Conservation (phyloP, 176 grass and related monocot genomes). For the Guadua angustifolia region DNA sequence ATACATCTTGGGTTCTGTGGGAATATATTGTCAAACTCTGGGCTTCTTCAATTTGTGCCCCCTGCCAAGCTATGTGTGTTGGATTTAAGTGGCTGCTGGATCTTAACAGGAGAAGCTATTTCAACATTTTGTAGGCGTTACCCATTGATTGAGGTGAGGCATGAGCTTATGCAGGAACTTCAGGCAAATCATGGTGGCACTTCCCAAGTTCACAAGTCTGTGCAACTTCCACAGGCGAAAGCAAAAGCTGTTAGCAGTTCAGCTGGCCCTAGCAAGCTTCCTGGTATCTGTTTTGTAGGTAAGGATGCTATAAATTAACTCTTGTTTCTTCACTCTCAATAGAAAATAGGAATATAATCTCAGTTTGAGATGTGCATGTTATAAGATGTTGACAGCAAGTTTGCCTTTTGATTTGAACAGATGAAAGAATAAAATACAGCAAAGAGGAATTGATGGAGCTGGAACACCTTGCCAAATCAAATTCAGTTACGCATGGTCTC, state of each 20-base stretch:
- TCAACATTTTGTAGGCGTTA: conserved; percentile 60
- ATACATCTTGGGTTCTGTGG: conserved; percentile 72
- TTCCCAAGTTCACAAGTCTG: conserved; percentile 38
- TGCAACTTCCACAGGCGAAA: conserved; percentile 36
- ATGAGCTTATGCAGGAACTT: conserved; percentile 57
- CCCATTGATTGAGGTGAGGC: conserved; percentile 67
- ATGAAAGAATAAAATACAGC: conserved; percentile 83
- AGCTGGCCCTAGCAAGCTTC: conserved; percentile 29
- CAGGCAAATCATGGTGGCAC: conserved; percentile 26
- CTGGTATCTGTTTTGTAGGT: conserved; percentile 60
- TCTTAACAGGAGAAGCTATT: conserved; percentile 62
- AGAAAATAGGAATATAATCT: conserved; percentile 17
- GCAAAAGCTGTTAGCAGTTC: conserved; percentile 34
- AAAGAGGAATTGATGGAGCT: conserved; percentile 69
- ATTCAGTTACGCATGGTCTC: conserved; percentile 26
- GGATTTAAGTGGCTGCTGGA: conserved; percentile 86
- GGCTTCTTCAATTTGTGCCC: conserved; percentile 66
- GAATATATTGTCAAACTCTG: conserved; percentile 74
- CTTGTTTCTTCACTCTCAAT: not conserved
- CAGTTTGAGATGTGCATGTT: conserved; percentile 5
- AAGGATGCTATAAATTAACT: conserved; percentile 29
- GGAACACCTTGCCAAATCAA: conserved; percentile 37
- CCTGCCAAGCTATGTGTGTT: conserved; percentile 54
- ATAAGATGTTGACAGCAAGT: not conserved
- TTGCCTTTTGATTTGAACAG: conserved; percentile 51